Evolutionary conservation across 176 grass and related monocot genomes (phyloP).

Genomic region (Avena insularis): DNA sequence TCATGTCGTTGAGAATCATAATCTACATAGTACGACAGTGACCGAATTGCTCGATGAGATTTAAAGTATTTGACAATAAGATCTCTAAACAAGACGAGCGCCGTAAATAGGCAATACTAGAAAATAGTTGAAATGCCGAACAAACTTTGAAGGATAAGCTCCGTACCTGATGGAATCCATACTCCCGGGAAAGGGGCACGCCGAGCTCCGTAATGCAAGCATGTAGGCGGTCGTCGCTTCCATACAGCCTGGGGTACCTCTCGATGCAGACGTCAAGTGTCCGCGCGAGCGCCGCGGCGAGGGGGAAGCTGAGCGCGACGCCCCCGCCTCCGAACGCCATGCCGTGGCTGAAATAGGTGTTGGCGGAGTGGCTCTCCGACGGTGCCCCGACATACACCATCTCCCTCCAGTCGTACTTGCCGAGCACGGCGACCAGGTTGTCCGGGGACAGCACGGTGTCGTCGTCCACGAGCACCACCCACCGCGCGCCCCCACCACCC

Average conservation of each 20-base stretch:
- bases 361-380: conserved; percentile 93
- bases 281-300: conserved; percentile 65
- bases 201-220: conserved; percentile 96
- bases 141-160: conserved; percentile 28
- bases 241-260: conserved; percentile 92
- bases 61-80: conserved; percentile 28
- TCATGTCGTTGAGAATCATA: conserved; percentile 20
- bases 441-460: conserved; percentile 81
- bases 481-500: conserved; percentile 51
- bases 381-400: conserved; percentile 90
- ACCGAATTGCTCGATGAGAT: conserved; percentile 14
- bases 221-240: conserved; percentile 95
- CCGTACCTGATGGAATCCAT: conserved; percentile 92
- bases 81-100: conserved; percentile 14
- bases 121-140: conserved; percentile 12
- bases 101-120: background rate
- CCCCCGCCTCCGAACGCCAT: conserved; percentile 97
- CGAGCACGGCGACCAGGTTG: conserved; percentile 83
- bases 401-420: conserved; percentile 95
- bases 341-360: conserved; percentile 94
- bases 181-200: conserved; percentile 77
- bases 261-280: conserved; percentile 88
- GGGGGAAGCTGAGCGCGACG: conserved; percentile 86
- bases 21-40: background rate
- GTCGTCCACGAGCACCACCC: conserved; percentile 95